A percentile compares a stretch with the other conserved stretches of the same genome.
These are phyloP conservation scores for Boechera retrofracta DNA, from an alignment of 345 rosid species.

Conservation along the genomic window DNA sequence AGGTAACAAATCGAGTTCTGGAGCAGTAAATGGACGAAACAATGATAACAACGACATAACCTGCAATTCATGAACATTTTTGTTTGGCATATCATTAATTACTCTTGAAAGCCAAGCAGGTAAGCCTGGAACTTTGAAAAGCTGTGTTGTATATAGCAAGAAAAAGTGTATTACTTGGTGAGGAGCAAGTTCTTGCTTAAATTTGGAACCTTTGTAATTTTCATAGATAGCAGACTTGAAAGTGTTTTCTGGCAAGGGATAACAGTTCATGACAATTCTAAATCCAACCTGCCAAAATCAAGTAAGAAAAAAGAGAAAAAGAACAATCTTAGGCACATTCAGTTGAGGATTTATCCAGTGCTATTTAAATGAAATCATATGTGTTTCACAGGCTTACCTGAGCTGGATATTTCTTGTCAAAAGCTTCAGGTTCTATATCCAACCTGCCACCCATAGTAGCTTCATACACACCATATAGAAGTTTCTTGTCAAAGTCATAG, in stretches of 20 bases:
- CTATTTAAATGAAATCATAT: not conserved
- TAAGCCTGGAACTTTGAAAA: conserved; percentile 13
- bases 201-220: conserved; percentile 53
- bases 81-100: not conserved
- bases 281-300: conserved; percentile 54
- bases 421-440: conserved; percentile 58
- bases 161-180: conserved; percentile 49
- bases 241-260: conserved; percentile 53
- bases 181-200: conserved; percentile 53
- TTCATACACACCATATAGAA: conserved; percentile 56
- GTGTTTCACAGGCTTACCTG: conserved; percentile 44
- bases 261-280: conserved; percentile 53
- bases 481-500: conserved; percentile 56
- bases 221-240: conserved; percentile 52
- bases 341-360: not conserved
- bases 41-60: conserved; percentile 49
- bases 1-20: conserved; percentile 36
- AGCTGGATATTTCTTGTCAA: conserved; percentile 56
- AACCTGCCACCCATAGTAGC: conserved; percentile 55
- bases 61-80: conserved; percentile 43
- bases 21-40: conserved; percentile 50
- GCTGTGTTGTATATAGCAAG: conserved; percentile 15
- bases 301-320: conserved; percentile 3
- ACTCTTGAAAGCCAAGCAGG: not conserved
- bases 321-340: not conserved